Evolutionary conservation across 2,329 filamentous ascomycete genomes (phyloP), one percentile per base, ranked within the genome.

Genomic region (Paecilomyces formosus): DNA sequence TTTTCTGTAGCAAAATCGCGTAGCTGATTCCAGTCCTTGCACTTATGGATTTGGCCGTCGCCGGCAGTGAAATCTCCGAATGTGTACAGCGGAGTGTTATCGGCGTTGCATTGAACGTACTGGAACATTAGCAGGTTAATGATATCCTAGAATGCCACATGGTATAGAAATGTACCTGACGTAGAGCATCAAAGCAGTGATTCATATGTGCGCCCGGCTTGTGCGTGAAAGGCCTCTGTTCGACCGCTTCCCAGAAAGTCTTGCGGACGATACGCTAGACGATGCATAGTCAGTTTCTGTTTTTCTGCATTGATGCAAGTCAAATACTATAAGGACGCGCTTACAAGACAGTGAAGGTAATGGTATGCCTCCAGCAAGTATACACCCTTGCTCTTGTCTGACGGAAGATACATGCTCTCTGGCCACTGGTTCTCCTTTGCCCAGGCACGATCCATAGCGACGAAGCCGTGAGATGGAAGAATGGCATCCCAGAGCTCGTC

Each of bases 401-500:
- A 50, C 1, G 63, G 63, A 7, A 63, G 57, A 22, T 56, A 55
- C 64, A 68, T 66, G 3, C 55, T 57, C 9, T 58, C 59, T 13
- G 65, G 66, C 64, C 62, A 64, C 50, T 67, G 56, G 7, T 59
- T 55, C 11, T 55, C 12, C 22, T 49, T 57, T 2, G 68, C 68
- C 62, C 62, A 66, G 50, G 63, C 21, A 12, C 60, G 61, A 53
- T 70, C 68, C 15, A 70, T 60, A 12, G 68, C 65, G 15, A 70
- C 62, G 53, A 69, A 63, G 21, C 68, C 68, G 55, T 70, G 68
- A 13, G 66, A 58, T 7, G 65, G 65, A 21, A 61, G 59, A 51
- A 70, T 68, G 1, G 53, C 57, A 8, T 69, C 61, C 68, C 68
- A 70, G 13, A 66, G 59, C 13, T 51, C 49, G 35, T 68, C 62